Evolutionary conservation across 169 alveolate species (phyloP), one percentile per base, ranked within the genome.

Genomic region (Cryptosporidium sp.): DNA sequence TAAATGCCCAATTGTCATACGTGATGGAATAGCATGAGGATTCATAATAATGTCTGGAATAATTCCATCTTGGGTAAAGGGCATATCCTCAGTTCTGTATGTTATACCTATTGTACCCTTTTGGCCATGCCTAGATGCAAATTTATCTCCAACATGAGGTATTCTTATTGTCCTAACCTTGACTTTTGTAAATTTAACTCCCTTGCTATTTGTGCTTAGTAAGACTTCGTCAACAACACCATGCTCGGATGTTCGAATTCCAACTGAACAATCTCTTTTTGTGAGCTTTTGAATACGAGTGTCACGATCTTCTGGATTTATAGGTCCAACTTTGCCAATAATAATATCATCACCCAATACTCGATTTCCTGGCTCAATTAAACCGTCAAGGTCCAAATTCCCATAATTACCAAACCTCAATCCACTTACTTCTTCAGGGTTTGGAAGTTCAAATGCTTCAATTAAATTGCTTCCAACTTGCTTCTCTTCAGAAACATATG

Each of bases 1-100:
- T 94, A 99, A 94, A 94, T 99, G 99, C 3, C 99, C 99, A 74
- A 99, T 98, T 10, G 99, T 99, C 99, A 99, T 99, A 61, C 99
- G 98, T 48, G 99, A 97, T 18, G 99, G 99, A 69, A 99, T 99
- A 84, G 99, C 99, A 91, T 99, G 99, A 16, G 99, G 99, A 92
- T 99, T 99, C 95, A 98, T 97, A 43, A 98, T 98, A 35, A 99
- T 95, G 93, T 99, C 99, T 31, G 99, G 99, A 18, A 94, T 95
- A n/a, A 98, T 97, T 16, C 99, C 99, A 70, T 96, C 97, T 80
- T 95, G 95, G 3, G 99, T 98, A 93, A 97, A 99, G 2, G 99
- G 99, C 95, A 99, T 91, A 92, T 99, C 99, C 86, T 99, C 99
- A 80, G 95, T 96, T 65, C 99, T 92, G 92, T 97, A 98, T 6